Conservation (phyloP, 2,329 filamentous ascomycete species). For the Hymenoscyphus salicellus region DNA sequence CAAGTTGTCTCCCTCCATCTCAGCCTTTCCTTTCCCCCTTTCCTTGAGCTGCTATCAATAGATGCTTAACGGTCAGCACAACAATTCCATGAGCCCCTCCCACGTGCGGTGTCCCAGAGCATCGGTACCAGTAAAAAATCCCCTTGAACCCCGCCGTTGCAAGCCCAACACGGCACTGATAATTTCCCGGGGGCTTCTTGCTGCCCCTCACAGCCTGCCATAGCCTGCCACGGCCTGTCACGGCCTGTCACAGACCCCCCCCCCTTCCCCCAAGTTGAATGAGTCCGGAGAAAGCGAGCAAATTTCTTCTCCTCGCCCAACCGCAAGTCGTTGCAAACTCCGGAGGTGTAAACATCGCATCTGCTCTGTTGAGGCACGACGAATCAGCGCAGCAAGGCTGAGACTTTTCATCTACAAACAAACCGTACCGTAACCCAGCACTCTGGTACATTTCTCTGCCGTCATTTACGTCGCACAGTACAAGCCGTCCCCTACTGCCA, state of each 20-base stretch:
- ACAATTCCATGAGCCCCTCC: not conserved
- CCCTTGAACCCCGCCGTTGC: not conserved
- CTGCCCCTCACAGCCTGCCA: too few species aligned
- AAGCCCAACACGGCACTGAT: not conserved
- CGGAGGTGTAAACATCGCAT: too few species aligned
- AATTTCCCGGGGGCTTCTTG: not conserved
- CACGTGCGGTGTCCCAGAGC: not conserved
- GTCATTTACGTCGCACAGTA: not conserved
- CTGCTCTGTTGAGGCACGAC: not conserved
- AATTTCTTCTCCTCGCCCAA: not conserved
- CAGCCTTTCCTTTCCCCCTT: too few species aligned
- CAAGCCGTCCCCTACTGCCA: not conserved
- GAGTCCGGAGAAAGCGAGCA: not conserved
- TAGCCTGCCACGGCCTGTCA: not conserved
- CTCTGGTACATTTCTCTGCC: not conserved
- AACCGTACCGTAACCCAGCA: not conserved
- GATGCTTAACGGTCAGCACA: not conserved
- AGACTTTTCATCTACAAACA: not conserved
- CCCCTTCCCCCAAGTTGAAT: not conserved
- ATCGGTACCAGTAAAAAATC: not conserved
- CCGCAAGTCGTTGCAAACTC: too few species aligned
- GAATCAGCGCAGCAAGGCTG: constrained; percentile 1
- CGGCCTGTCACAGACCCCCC: not conserved
- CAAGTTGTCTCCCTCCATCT: too few species aligned
- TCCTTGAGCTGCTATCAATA: not conserved